Percentiles rank a stretch among this genome's conserved stretches.
These are phyloP conservation scores for Tulasnella calospora DNA, from an alignment of 768 basidiomycete species.

Conservation along the genomic window DNA sequence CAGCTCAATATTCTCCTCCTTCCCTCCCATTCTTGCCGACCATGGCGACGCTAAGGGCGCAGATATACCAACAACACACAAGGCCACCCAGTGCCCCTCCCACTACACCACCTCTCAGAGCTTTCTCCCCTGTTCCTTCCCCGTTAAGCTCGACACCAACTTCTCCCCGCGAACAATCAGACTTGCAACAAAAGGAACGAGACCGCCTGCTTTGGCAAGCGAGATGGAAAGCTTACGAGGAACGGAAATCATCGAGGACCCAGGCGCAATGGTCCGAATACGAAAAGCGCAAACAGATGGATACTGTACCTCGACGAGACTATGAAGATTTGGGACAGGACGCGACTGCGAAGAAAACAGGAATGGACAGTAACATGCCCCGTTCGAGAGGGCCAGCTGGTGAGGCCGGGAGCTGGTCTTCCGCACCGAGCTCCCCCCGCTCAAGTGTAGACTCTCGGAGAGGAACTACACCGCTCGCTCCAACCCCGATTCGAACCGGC, in stretches of 20 bases:
- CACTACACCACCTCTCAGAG: too few relatives aligned
- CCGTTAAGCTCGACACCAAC: background rate
- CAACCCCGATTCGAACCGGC: background rate
- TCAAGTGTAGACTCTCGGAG: background rate
- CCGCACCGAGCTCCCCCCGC: background rate
- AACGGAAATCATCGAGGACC: constrained; percentile 16
- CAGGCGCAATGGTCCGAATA: constrained; percentile 19
- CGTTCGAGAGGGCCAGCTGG: background rate
- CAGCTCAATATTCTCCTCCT: too few relatives aligned
- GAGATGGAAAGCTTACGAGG: constrained; percentile 22
- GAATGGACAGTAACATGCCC: background rate
- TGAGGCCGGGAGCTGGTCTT: background rate
- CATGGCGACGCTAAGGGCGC: too few relatives aligned
- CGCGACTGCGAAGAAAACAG: background rate
- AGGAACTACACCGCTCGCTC: constrained; percentile 5
- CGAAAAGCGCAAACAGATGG: constrained; percentile 8
- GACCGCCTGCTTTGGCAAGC: constrained; percentile 5
- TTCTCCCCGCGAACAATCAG: background rate
- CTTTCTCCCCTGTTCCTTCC: too few relatives aligned
- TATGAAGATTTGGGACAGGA: constrained; percentile 21
- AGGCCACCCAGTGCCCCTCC: too few relatives aligned
- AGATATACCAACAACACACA: too few relatives aligned
- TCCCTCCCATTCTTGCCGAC: too few relatives aligned
- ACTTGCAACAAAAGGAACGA: background rate
- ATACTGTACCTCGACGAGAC: constrained; percentile 14